These are phyloP conservation scores for Aspergillus sp. DNA, from an alignment of 2,329 filamentous ascomycete species.

Conservation along the genomic window DNA sequence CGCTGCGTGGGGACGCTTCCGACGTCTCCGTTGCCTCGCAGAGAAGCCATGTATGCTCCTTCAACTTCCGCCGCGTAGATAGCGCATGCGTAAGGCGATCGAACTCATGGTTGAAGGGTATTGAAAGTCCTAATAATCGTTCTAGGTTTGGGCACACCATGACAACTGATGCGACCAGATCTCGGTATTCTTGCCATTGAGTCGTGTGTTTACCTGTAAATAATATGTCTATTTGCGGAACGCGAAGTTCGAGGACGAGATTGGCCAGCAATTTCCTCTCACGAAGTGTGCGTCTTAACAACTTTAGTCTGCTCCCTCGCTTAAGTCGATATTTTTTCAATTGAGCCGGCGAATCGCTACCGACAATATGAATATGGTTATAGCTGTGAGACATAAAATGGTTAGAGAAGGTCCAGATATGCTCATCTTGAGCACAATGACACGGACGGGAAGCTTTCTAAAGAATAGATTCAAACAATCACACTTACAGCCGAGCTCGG, in stretches of 20 bases:
- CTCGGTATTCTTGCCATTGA: slow-evolving; percentile 50
- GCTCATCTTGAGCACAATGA: not conserved
- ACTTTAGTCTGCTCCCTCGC: slow-evolving; percentile 52
- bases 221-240: slow-evolving; percentile 50
- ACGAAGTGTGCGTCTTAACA: slow-evolving; percentile 56
- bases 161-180: slow-evolving; percentile 56
- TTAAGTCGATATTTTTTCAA: slow-evolving; percentile 51
- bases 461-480: not conserved
- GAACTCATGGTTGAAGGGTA: slow-evolving; percentile 55
- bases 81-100: slow-evolving; percentile 57
- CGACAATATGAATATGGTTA: slow-evolving; percentile 49
- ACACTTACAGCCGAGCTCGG: slow-evolving; percentile 51
- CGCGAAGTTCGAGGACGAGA: slow-evolving; percentile 54
- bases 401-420: slow-evolving; percentile 14
- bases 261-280: slow-evolving; percentile 52
- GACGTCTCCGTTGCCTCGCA: slow-evolving; percentile 44
- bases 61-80: slow-evolving; percentile 54
- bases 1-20: slow-evolving; percentile 38
- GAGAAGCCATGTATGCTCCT: slow-evolving; percentile 58
- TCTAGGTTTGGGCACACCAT: slow-evolving; percentile 61
- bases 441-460: not conserved
- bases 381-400: slow-evolving; percentile 40
- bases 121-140: slow-evolving; percentile 53
- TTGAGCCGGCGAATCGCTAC: slow-evolving; percentile 47
- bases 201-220: slow-evolving; percentile 39